phyloP scores from a whole-genome alignment of 345 rosid species.

The Populus tremula region DNA sequence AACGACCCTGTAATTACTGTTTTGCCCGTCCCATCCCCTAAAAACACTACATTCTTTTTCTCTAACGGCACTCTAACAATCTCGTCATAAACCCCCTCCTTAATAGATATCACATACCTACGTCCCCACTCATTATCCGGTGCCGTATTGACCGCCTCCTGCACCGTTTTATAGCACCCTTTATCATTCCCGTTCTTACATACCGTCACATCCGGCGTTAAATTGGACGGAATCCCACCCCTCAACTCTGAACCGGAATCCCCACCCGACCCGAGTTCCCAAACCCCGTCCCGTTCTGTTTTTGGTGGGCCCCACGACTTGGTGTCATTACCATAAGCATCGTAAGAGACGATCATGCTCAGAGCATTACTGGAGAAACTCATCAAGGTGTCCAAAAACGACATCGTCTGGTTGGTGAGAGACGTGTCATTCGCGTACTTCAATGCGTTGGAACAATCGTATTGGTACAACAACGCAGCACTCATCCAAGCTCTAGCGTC shows the following conservation, averaged over 20 bases:
- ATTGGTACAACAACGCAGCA: slow-evolving; percentile 71
- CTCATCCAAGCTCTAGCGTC: slow-evolving; percentile 79
- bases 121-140: slow-evolving; percentile 39
- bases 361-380: slow-evolving; percentile 63
- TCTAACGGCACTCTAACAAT: slow-evolving; percentile 66
- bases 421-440: slow-evolving; percentile 68
- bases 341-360: slow-evolving; percentile 64
- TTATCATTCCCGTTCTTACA: slow-evolving; percentile 41
- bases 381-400: slow-evolving; percentile 50
- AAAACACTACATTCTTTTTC: slow-evolving; percentile 74
- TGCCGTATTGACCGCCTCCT: slow-evolving; percentile 77
- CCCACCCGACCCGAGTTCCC: slow-evolving; percentile 11
- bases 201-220: slow-evolving; percentile 61
- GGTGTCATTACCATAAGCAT: slow-evolving; percentile 45
- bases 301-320: slow-evolving; percentile 54
- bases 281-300: slow-evolving; percentile 75
- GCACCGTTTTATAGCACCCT: slow-evolving; percentile 56
- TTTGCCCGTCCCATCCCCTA: slow-evolving; percentile 84
- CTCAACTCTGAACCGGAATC: slow-evolving; percentile 9
- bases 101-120: slow-evolving; percentile 60
- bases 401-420: slow-evolving; percentile 48
- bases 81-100: slow-evolving; percentile 68
- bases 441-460: slow-evolving; percentile 69
- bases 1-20: slow-evolving; percentile 75
- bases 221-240: slow-evolving; percentile 44